Base-by-base conservation (phyloP, 371 early-diverging fungal genomes). In the Synchytrium microbalum region DNA sequence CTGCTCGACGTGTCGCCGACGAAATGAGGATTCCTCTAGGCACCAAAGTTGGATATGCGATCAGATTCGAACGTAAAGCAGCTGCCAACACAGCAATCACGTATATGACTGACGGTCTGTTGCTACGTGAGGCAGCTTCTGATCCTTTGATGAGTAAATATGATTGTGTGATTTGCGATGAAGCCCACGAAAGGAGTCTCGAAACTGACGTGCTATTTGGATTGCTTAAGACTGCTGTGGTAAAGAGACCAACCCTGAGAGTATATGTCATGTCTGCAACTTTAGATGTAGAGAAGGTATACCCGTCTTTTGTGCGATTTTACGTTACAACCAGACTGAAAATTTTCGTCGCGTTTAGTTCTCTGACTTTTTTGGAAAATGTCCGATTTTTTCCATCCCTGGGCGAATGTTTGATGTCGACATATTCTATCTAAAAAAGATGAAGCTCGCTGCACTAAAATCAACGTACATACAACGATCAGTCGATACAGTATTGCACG, bases 121-220 rank as follows among this genome's bases (percentile, higher is more conserved):
- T 98, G 29, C 70, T 98, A 32, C 84, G 90, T 13, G 89, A 91
- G 69, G 80, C 83, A 0, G 84, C 88, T 28, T 24, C 64, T 26
- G 86, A 92, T 73, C 84, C 85, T 0, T 54, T 64, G 3, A 66
- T 90, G 0, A 64, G 62, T 1, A 79, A 83, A 23, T 92, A 92
- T 61, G 85, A 87, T 29, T 73, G 88, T 5, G 82, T 98, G 24
- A 72, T 93, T 10, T 80, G 92, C 16, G 97, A 96, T 71, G 97
- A 96, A 78, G 95, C 96, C 0, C 99, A 98, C 72, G 99, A 98
- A 75, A 83, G 97, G 54, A 89, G 87, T 0, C 75, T 93, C 0
- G 93, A 95, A 63, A 95, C 96, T 0, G 99, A 98, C 67, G 82
- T 98, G 3, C 69, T 96, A 2, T 86, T 98, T 69, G 95, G 93